Conservation (phyloP, 371 early-diverging fungal genomes). For the Umbelopsis sp. region DNA sequence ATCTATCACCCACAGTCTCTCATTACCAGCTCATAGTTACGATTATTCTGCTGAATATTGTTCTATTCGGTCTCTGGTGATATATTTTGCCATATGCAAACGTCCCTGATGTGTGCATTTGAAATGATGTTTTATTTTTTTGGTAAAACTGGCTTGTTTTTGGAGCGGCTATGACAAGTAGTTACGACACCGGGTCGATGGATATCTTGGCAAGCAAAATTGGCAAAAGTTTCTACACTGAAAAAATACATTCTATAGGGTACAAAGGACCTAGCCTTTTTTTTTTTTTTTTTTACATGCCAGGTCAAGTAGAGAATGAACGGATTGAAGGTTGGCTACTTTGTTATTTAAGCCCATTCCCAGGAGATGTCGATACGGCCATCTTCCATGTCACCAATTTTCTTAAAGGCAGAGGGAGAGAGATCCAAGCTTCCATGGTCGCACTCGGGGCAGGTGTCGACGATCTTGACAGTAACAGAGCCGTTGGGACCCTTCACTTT, state of each 20-base stretch:
- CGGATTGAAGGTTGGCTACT: neutral
- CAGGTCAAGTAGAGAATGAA: no score
- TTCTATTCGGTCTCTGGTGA: no score
- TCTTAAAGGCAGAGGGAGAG: slow-evolving; percentile 48
- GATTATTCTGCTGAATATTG: no score
- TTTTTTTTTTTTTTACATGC: neutral
- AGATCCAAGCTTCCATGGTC: slow-evolving; percentile 44
- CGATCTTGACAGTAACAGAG: slow-evolving; percentile 47
- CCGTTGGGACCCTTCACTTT: slow-evolving; percentile 36
- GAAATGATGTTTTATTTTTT: neutral
- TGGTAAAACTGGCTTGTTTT: neutral
- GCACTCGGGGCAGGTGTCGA: slow-evolving; percentile 60
- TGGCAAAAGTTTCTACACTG: neutral
- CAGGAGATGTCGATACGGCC: slow-evolving; percentile 51
- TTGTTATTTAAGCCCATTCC: slow-evolving; percentile 26
- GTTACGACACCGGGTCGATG: neutral
- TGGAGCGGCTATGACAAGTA: neutral
- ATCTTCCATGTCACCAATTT: slow-evolving; percentile 34
- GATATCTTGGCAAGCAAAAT: neutral
- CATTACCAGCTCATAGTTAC: no score
- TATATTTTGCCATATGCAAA: no score
- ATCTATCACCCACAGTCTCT: no score
- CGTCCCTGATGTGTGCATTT: no score
- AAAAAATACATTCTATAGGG: slow-evolving; percentile 2
- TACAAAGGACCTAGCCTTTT: neutral